Evolutionary conservation across 164 flowering plant species (phyloP).

Genomic region (Aristolochia fimbriata): DNA sequence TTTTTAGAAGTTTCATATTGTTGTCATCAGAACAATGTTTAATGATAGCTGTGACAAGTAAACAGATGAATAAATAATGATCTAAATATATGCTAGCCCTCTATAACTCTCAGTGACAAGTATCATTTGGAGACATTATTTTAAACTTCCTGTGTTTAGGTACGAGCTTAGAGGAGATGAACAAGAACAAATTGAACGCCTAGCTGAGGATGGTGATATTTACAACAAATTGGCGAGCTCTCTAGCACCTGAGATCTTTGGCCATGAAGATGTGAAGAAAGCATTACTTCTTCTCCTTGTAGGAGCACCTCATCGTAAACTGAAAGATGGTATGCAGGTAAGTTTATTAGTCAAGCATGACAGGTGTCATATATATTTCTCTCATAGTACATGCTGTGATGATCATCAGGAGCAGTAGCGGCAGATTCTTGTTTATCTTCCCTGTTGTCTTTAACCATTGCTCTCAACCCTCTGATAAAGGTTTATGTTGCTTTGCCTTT

Average conservation of each 20-base stretch:
- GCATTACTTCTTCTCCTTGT: constrained; percentile 98
- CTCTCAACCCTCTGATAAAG: not conserved
- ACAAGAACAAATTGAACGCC: constrained; percentile 71
- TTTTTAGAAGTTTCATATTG: not conserved
- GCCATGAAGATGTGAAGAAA: constrained; percentile 96
- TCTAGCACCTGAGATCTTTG: constrained; percentile 96
- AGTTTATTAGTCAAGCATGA: not conserved
- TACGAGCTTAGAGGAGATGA: constrained; percentile 80
- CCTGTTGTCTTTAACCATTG: no score
- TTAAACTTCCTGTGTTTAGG: constrained; percentile 24
- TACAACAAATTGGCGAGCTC: constrained; percentile 84
- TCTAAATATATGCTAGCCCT: not conserved
- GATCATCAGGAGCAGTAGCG: no score
- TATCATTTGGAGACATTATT: not conserved
- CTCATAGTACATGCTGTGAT: not conserved
- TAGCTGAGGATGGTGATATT: constrained; percentile 93
- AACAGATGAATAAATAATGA: not conserved
- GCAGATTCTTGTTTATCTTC: no score
- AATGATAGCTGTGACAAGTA: not conserved
- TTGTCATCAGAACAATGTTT: not conserved
- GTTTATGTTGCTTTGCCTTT: not conserved
- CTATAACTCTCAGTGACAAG: not conserved
- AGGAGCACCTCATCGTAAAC: constrained; percentile 89
- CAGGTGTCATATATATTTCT: no score
- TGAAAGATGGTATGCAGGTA: constrained; percentile 99